Conservation (phyloP, 75 land plant species). For the Gnetum montanum region DNA sequence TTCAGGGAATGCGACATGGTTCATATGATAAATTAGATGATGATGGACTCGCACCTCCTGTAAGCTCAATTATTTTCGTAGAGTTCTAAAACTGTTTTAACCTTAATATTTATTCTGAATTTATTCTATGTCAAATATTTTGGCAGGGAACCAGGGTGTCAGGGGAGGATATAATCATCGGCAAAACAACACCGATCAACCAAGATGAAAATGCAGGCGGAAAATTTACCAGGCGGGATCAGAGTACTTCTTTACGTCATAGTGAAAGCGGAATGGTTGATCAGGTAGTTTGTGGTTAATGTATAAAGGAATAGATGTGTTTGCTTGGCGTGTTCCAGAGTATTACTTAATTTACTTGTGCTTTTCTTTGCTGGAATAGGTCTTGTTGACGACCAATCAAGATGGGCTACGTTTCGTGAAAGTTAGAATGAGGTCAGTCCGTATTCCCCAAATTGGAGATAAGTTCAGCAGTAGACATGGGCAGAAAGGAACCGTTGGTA, state of each 20-base stretch:
- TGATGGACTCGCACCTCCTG: conserved; percentile 99
- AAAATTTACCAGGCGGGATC: conserved; percentile 80
- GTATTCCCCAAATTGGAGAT: conserved; percentile 98
- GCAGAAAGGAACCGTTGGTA: conserved; percentile 98
- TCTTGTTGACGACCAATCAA: conserved; percentile 91
- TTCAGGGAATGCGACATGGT: conserved; percentile 97
- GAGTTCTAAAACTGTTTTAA: neutral
- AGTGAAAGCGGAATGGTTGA: conserved; percentile 99
- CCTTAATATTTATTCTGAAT: conserved; percentile 4
- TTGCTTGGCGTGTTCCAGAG: neutral
- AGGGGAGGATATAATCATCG: conserved; percentile 96
- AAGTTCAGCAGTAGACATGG: conserved; percentile 99
- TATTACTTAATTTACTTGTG: too few relatives aligned
- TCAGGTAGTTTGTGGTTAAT: conserved; percentile 44
- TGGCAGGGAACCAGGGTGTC: conserved; percentile 83
- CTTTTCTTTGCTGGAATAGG: conserved; percentile 31
- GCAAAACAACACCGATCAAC: conserved; percentile 86
- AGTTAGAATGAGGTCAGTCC: conserved; percentile 92
- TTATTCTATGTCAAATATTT: neutral
- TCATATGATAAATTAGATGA: conserved; percentile 99
- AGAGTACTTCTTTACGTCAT: conserved; percentile 92
- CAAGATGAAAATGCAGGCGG: conserved; percentile 86
- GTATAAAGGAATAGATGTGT: neutral
- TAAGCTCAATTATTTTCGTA: conserved; percentile 15
- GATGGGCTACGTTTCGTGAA: conserved; percentile 97